Conservation (phyloP, 2,329 filamentous ascomycete genomes). For the Moelleriella libera region DNA sequence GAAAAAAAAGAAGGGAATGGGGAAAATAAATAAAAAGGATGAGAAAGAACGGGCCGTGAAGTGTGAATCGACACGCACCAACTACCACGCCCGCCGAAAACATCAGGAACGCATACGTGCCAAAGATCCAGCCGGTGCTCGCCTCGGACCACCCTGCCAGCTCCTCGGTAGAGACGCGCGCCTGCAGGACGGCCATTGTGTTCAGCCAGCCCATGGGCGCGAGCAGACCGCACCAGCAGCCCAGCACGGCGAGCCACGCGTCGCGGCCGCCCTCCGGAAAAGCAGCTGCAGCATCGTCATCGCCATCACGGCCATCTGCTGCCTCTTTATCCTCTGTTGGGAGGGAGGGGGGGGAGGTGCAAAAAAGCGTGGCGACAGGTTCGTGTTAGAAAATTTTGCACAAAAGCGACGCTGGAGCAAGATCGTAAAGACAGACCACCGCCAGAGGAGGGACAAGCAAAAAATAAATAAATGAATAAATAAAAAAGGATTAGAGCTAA, state of each 20-base stretch:
- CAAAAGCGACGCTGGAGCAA: too few relatives aligned
- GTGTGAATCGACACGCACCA: slow-evolving; percentile 16
- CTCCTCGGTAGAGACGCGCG: slow-evolving; percentile 44
- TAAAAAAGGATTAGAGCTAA: too few relatives aligned
- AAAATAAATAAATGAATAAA: too few relatives aligned
- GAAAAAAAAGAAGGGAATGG: too few relatives aligned
- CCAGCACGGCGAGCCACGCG: slow-evolving; percentile 60
- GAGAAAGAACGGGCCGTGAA: background rate
- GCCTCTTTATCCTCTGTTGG: background rate
- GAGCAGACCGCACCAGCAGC: slow-evolving; percentile 52
- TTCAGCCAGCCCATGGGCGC: slow-evolving; percentile 54
- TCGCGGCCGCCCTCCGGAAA: slow-evolving; percentile 50
- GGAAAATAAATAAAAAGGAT: background rate
- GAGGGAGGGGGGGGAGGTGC: too few relatives aligned
- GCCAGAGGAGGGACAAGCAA: too few relatives aligned
- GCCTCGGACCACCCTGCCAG: slow-evolving; percentile 42
- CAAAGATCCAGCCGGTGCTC: slow-evolving; percentile 59
- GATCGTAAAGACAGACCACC: too few relatives aligned
- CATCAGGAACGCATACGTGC: slow-evolving; percentile 53
- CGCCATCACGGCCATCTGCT: background rate
- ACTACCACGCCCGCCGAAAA: slow-evolving; percentile 61
- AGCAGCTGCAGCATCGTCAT: too few relatives aligned
- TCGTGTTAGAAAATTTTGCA: too few relatives aligned
- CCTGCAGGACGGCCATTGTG: slow-evolving; percentile 50
- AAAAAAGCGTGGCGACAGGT: too few relatives aligned